Conservation (phyloP, 2,329 filamentous ascomycete genomes). For the Cryphonectria carpinicola region DNA sequence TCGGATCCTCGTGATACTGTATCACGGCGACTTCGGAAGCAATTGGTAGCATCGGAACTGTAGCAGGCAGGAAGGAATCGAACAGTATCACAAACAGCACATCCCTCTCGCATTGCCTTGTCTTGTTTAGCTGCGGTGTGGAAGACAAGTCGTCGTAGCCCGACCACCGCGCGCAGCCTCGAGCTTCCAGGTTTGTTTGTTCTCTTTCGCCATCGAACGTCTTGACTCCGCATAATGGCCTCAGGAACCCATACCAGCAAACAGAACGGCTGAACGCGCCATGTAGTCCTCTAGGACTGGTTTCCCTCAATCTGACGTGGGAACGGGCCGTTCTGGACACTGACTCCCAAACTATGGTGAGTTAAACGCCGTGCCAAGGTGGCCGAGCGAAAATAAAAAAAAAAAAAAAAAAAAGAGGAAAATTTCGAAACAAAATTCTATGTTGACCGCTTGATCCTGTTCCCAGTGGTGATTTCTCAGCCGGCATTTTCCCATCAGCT, state of each 20-base stretch:
- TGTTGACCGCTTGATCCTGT: background rate
- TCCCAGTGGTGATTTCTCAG: background rate
- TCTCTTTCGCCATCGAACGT: background rate
- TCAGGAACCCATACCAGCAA: background rate
- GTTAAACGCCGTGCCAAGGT: background rate
- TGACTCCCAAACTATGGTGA: background rate
- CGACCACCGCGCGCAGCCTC: background rate
- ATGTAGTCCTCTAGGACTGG: background rate
- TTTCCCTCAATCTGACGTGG: background rate
- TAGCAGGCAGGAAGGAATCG: conserved; percentile 20
- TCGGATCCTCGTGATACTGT: conserved; percentile 10
- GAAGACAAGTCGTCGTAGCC: conserved; percentile 5
- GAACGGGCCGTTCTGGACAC: background rate
- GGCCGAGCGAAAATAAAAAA: background rate
- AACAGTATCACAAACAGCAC: conserved; percentile 5
- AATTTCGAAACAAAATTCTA: background rate
- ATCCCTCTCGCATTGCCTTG: background rate
- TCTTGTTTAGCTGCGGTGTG: background rate
- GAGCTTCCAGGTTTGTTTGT: background rate
- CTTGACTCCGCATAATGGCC: background rate
- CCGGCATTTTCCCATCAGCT: background rate
- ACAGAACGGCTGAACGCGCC: background rate
- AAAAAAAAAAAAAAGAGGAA: no score
- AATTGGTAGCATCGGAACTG: conserved; percentile 5
- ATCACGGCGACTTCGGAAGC: conserved; percentile 1